Evolutionary conservation across 768 basidiomycete species (phyloP), one percentile per base, ranked within the genome.

Genomic region (Phlebiopsis gigantea): DNA sequence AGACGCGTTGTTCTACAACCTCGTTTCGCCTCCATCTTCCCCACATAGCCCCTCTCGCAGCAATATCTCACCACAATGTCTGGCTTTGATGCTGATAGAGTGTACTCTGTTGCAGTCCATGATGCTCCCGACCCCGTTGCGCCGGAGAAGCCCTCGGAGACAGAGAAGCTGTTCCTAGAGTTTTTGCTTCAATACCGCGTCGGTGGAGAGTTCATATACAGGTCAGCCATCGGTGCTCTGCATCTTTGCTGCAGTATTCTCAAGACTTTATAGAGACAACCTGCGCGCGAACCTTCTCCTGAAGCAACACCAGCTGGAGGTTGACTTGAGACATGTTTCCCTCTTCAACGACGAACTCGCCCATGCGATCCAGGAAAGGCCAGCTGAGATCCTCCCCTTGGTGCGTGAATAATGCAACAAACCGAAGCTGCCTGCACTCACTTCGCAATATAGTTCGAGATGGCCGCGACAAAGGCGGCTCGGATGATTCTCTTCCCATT

Each of bases 261-360:
- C 14, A 28, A 51, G n/a, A 3, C 6, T 1, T 2, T 48, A n/a
- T 62, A 78, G 93, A 66, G 97, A 99, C 66, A 90, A 90, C 61
- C 76, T 98, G 26, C 83, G 95, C 19, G 91, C 85, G 46, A 96
- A 94, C 68, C 73, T 98, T 30, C 80, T 98, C 14, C 70, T 96
- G 61, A 94, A 94, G 67, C 91, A 95, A 59, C 84, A 80, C 58
- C 77, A 79, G 19, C 71, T 85, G 34, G 82, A 84, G 57, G 79
- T 85, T 14, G 81, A 84, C 63, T 68, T 85, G 57, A 66, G 74
- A 15, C 74, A 76, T 62, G 57, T 76, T 6, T 66, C 70, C 7
- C 74, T 94, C 26, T 98, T 88, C 76, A 94, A 97, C 63, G 95
- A 98, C 65, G 93, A 96, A 66, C 78, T 99, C 31, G 94, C 93